Evolutionary conservation across 768 basidiomycete genomes (phyloP).

Genomic region (Boletus tomentosulus): DNA sequence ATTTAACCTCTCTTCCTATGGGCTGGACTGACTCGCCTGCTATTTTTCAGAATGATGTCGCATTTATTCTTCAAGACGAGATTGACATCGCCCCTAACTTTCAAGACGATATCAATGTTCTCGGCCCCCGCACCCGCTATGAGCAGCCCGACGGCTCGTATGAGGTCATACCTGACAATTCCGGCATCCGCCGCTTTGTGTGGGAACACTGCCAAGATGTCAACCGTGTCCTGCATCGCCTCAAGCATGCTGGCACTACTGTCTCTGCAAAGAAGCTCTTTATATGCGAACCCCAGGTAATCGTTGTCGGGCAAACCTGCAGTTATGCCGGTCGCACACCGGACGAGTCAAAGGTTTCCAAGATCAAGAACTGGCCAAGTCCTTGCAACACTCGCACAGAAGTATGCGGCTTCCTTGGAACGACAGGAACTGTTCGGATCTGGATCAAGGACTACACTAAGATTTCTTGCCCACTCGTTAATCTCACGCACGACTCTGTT

Average conservation of each 20-base stretch:
- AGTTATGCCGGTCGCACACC: slow-evolving; percentile 33
- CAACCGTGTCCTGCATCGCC: slow-evolving; percentile 17
- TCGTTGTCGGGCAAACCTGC: slow-evolving; percentile 38
- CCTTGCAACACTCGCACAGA: slow-evolving; percentile 13
- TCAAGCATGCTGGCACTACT: slow-evolving; percentile 33
- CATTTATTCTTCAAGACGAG: slow-evolving; percentile 36
- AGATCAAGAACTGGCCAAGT: slow-evolving; percentile 31
- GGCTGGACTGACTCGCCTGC: slow-evolving; percentile 41
- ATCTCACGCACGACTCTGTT: slow-evolving; percentile 21
- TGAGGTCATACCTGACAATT: slow-evolving; percentile 12
- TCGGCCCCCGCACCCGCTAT: slow-evolving; percentile 36
- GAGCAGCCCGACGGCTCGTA: slow-evolving; percentile 4
- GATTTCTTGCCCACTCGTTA: slow-evolving; percentile 21
- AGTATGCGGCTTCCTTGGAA: slow-evolving; percentile 29
- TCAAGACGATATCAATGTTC: slow-evolving; percentile 38
- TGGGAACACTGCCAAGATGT: slow-evolving; percentile 32
- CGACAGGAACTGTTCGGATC: slow-evolving; percentile 19
- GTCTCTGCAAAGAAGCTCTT: slow-evolving; percentile 36
- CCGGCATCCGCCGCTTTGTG: slow-evolving; percentile 8
- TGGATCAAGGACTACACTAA: slow-evolving; percentile 30
- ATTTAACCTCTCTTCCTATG: slow-evolving; percentile 35
- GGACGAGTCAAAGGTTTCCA: slow-evolving; percentile 20
- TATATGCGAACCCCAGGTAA: slow-evolving; percentile 26
- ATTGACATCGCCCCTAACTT: slow-evolving; percentile 35
- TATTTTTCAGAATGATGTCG: slow-evolving; percentile 39